A percentile compares a stretch with the other conserved stretches of the same genome.
phyloP scores from a whole-genome alignment of 225 moss, liverwort and hornwort species.

The Straminergon stramineum region DNA sequence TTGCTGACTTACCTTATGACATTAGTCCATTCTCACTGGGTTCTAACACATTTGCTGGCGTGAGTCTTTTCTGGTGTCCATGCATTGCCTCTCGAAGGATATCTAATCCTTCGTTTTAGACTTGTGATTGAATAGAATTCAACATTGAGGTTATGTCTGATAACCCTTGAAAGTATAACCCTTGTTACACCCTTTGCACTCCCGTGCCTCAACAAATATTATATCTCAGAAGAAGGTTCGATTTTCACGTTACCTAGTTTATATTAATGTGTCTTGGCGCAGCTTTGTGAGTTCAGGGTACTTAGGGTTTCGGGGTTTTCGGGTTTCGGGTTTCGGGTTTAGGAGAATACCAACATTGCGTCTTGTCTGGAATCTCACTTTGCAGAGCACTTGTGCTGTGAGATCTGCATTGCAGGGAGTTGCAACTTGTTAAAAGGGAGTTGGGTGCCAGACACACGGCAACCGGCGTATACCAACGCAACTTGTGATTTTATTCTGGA shows the following conservation, averaged over 20 bases:
- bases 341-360: background rate
- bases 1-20: background rate
- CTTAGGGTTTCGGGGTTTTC: background rate
- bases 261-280: background rate
- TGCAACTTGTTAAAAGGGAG: conserved; percentile 65
- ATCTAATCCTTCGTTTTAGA: background rate
- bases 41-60: background rate
- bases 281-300: background rate
- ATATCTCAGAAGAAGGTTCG: background rate
- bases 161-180: background rate
- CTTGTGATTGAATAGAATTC: background rate
- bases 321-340: background rate
- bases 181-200: background rate
- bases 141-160: background rate
- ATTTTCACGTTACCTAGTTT: background rate
- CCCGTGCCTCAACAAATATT: background rate
- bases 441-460: conserved; percentile 59
- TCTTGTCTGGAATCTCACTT: background rate
- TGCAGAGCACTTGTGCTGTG: background rate
- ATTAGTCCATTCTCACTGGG: background rate
- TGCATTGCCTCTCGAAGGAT: background rate
- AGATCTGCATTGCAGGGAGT: background rate
- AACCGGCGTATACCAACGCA: conserved; percentile 41
- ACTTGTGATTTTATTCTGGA: conserved; percentile 45
- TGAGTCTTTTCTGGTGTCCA: background rate